Conservation (phyloP, 2,329 filamentous ascomycete species). For the Juglanconis sp. region DNA sequence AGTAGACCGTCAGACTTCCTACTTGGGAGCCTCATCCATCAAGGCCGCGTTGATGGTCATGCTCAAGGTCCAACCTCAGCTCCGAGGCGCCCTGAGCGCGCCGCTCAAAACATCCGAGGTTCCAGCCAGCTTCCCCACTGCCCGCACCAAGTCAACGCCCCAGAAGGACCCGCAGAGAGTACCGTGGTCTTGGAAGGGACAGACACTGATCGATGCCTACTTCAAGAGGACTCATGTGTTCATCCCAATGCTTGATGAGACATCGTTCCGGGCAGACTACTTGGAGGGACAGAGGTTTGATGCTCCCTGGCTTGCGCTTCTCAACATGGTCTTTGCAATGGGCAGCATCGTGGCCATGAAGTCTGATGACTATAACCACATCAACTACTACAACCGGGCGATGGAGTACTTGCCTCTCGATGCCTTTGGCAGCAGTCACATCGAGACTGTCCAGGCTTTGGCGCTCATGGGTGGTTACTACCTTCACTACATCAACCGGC, state of each 20-base stretch:
- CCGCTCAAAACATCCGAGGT: constrained; percentile 46
- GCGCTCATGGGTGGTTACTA: constrained; percentile 73
- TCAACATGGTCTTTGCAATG: constrained; percentile 76
- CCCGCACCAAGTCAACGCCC: constrained; percentile 39
- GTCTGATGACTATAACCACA: constrained; percentile 62
- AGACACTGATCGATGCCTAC: constrained; percentile 70
- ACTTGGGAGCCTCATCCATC: constrained; percentile 72
- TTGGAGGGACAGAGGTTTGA: constrained; percentile 61
- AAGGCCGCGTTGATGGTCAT: constrained; percentile 73
- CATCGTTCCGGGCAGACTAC: constrained; percentile 64
- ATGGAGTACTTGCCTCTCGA: constrained; percentile 66
- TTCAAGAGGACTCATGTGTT: constrained; percentile 72
- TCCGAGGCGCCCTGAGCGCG: constrained; percentile 43
- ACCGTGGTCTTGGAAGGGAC: constrained; percentile 61
- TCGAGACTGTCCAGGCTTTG: constrained; percentile 72
- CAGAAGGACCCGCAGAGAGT: constrained; percentile 48
- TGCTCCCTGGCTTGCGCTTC: constrained; percentile 65
- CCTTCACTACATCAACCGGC: constrained; percentile 73
- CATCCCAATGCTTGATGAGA: constrained; percentile 71
- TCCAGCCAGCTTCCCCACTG: constrained; percentile 41
- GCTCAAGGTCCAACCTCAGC: constrained; percentile 50
- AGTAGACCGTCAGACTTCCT: constrained; percentile 59
- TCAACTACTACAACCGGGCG: constrained; percentile 66
- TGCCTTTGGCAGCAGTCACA: constrained; percentile 64
- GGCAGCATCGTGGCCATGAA: constrained; percentile 68